These are phyloP conservation scores for Cutaneotrichosporon sp. DNA, from an alignment of 1,284 basidiomycete genomes.

Conservation along the genomic window DNA sequence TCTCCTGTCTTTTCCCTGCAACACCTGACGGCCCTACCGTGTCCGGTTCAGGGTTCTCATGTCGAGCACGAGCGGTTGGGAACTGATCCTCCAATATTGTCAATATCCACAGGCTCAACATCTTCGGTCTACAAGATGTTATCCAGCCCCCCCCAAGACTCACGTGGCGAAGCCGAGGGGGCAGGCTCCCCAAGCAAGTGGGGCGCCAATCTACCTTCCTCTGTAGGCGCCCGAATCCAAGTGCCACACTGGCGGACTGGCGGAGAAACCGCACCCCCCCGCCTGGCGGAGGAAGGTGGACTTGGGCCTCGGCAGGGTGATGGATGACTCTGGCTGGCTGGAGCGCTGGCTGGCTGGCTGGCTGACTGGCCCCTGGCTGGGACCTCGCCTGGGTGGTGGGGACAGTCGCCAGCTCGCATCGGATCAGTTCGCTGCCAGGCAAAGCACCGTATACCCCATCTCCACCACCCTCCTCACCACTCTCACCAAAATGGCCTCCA, in stretches of 20 bases:
- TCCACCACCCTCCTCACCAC: slow-evolving; percentile 21
- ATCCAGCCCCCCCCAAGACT: too few relatives aligned
- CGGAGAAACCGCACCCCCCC: neutral
- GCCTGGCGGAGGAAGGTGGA: neutral
- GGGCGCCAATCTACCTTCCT: neutral
- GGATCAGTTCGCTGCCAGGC: slow-evolving; percentile 8
- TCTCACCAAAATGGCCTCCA: slow-evolving; percentile 48
- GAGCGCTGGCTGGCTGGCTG: slow-evolving; percentile 2
- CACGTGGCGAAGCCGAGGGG: too few relatives aligned
- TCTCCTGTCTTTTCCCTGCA: neutral
- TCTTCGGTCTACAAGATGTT: too few relatives aligned
- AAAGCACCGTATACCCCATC: slow-evolving; percentile 14
- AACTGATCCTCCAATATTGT: too few relatives aligned
- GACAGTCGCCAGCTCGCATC: neutral
- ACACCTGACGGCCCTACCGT: neutral
- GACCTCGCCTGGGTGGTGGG: too few relatives aligned
- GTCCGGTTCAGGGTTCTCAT: neutral
- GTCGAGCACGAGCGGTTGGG: neutral
- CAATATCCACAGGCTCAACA: too few relatives aligned
- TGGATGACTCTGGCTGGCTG: neutral
- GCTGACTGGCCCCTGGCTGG: neutral
- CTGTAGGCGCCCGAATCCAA: neutral
- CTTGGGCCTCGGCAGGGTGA: neutral
- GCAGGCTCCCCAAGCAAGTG: neutral
- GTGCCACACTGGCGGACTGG: neutral